A percentile compares a stretch with the other conserved stretches of the same genome.
Conservation (phyloP, 768 basidiomycete genomes). For the Naganishia friedmannii region DNA sequence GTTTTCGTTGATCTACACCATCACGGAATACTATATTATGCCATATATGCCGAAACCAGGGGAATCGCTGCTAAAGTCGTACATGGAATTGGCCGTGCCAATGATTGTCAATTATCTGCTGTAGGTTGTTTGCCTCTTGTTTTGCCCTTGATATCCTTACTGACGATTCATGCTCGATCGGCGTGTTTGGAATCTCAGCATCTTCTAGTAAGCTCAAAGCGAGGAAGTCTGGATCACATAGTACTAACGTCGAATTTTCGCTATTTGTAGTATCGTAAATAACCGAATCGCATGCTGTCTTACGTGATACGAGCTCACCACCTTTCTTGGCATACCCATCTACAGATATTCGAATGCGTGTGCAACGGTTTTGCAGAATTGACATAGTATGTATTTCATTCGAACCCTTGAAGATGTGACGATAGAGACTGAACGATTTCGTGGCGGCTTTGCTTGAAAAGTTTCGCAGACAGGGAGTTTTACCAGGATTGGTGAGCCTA, state of each 20-base stretch:
- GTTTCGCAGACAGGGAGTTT: slow-evolving; percentile 95
- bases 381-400: slow-evolving; percentile 61
- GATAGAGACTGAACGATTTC: neutral
- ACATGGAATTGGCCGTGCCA: slow-evolving; percentile 83
- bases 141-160: slow-evolving; percentile 53
- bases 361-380: slow-evolving; percentile 94
- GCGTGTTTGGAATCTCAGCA: slow-evolving; percentile 32
- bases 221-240: neutral
- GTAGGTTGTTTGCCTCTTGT: slow-evolving; percentile 67
- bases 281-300: neutral
- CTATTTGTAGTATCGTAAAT: slow-evolving; percentile 41
- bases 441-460: slow-evolving; percentile 47
- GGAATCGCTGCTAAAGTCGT: slow-evolving; percentile 56
- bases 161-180: neutral
- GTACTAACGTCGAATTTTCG: neutral
- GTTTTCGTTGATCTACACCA: slow-evolving; percentile 75
- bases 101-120: slow-evolving; percentile 71
- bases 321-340: neutral
- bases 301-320: neutral
- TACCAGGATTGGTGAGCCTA: slow-evolving; percentile 78
- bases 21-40: slow-evolving; percentile 89
- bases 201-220: slow-evolving; percentile 45
- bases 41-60: slow-evolving; percentile 61
- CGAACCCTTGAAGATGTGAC: neutral
- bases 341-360: slow-evolving; percentile 71